These are phyloP conservation scores for Elasticomyces elasticus DNA, from an alignment of 495 filamentous ascomycete species.

Conservation along the genomic window DNA sequence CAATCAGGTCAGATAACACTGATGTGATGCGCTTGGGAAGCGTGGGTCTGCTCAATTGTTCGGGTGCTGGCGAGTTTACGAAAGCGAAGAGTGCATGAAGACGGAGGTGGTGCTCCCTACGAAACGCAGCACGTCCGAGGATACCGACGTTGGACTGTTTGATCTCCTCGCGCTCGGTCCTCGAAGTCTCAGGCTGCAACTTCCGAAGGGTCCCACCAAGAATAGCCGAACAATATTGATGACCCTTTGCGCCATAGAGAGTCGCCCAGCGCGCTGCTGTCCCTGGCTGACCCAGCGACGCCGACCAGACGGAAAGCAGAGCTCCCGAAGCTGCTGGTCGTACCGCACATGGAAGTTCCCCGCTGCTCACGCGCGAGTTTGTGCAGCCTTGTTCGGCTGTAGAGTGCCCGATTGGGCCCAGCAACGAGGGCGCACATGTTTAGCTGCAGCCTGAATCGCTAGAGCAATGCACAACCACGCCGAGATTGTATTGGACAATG, in stretches of 20 bases:
- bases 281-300: not conserved
- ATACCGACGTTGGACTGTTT: not conserved
- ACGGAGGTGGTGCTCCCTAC: not conserved
- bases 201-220: not conserved
- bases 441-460: too few species aligned
- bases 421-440: too few species aligned
- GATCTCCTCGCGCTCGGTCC: not conserved
- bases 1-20: not conserved
- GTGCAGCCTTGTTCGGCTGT: too few species aligned
- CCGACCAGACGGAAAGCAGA: too few species aligned
- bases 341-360: too few species aligned
- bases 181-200: not conserved
- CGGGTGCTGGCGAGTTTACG: not conserved
- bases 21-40: not conserved
- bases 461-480: too few species aligned
- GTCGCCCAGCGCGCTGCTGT: not conserved
- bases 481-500: too few species aligned
- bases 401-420: too few species aligned
- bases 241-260: not conserved
- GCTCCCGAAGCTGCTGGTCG: too few species aligned
- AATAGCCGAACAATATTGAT: constrained; percentile 26
- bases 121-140: not conserved
- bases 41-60: not conserved
- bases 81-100: not conserved
- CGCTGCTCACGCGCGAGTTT: too few species aligned